These are phyloP conservation scores for Microcos paniculata DNA, from an alignment of 345 rosid genomes.

Conservation along the genomic window DNA sequence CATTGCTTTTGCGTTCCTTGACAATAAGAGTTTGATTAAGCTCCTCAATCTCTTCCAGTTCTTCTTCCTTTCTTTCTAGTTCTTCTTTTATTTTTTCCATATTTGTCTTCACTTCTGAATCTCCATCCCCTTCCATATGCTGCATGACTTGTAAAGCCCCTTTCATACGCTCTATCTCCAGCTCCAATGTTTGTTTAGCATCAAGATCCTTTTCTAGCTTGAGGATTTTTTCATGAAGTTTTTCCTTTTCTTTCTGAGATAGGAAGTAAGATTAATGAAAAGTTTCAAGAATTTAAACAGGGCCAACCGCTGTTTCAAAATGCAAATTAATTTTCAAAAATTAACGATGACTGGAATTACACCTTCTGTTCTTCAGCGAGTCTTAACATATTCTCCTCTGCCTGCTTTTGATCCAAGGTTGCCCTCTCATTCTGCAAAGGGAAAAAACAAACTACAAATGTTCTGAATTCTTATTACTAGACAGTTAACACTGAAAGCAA, in stretches of 20 bases:
- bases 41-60: constrained; percentile 35
- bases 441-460: background rate
- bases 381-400: constrained; percentile 46
- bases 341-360: background rate
- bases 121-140: constrained; percentile 66
- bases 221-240: constrained; percentile 46
- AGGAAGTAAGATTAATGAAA: constrained; percentile 4
- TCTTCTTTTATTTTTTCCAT: constrained; percentile 38
- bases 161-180: constrained; percentile 72
- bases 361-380: constrained; percentile 77
- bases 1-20: constrained; percentile 50
- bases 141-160: constrained; percentile 58
- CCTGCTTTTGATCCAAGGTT: constrained; percentile 70
- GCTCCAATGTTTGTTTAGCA: constrained; percentile 65
- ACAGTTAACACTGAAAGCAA: background rate
- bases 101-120: constrained; percentile 34
- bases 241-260: constrained; percentile 64
- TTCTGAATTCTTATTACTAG: background rate
- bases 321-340: too few species aligned
- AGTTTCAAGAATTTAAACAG: background rate
- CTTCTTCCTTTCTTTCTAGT: constrained; percentile 58
- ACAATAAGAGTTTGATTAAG: constrained; percentile 46
- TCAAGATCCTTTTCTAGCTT: constrained; percentile 57
- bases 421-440: constrained; percentile 60
- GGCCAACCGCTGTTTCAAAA: background rate